Evolutionary conservation across 352 stramenopile species (phyloP).

Genomic region (Pythium brachiatum): DNA sequence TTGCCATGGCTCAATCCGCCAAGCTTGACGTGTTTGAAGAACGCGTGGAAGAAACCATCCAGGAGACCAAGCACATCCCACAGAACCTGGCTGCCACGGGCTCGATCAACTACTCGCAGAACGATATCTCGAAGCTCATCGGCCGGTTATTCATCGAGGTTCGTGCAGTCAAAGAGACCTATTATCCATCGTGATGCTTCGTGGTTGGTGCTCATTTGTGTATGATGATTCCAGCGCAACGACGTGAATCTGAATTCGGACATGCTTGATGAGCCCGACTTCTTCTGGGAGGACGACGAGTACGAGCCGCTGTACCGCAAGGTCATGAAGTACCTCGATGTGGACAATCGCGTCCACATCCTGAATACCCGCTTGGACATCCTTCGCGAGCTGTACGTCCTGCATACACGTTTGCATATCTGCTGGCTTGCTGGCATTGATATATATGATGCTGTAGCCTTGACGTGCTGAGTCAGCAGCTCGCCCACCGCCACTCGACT

Average conservation of each 20-base stretch:
- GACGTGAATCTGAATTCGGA: slow-evolving; percentile 94
- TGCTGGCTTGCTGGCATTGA: too few species aligned
- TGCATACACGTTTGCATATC: too few species aligned
- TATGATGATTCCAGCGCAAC: too few species aligned
- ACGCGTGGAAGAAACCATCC: slow-evolving; percentile 80
- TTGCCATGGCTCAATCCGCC: slow-evolving; percentile 90
- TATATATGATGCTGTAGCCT: slow-evolving; percentile 38
- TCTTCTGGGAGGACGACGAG: slow-evolving; percentile 91
- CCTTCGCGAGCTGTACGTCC: slow-evolving; percentile 88
- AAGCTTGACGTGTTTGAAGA: slow-evolving; percentile 92
- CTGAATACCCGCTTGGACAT: slow-evolving; percentile 94
- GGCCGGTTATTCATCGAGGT: slow-evolving; percentile 88
- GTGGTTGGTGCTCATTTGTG: too few species aligned
- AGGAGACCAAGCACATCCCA: slow-evolving; percentile 84
- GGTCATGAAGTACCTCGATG: slow-evolving; percentile 91
- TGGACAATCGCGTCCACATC: slow-evolving; percentile 88
- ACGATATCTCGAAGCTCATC: slow-evolving; percentile 90
- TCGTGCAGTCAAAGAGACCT: too few species aligned
- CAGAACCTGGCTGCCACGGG: slow-evolving; percentile 80
- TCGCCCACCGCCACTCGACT: slow-evolving; percentile 76
- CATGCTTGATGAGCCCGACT: slow-evolving; percentile 92
- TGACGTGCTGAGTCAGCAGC: slow-evolving; percentile 89
- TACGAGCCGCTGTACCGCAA: slow-evolving; percentile 91
- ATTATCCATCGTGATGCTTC: too few species aligned
- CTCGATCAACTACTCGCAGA: slow-evolving; percentile 87